A percentile compares a stretch with the other conserved stretches of the same genome.
phyloP scores from a whole-genome alignment of 2,329 filamentous ascomycete genomes.

The Metarhizium anisopliae region DNA sequence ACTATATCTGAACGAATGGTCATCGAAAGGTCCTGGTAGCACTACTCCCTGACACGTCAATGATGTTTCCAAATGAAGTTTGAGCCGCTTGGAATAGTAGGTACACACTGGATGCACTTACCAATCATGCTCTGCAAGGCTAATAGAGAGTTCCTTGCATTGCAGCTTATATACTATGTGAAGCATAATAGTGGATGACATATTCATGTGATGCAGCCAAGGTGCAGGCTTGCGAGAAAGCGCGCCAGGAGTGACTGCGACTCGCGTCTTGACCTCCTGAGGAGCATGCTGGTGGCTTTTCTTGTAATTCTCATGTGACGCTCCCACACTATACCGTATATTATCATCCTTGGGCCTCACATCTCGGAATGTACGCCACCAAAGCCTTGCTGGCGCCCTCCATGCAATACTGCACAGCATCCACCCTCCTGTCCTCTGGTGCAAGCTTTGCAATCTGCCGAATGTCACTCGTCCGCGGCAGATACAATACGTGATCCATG shows the following conservation, averaged over 20 bases:
- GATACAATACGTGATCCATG: slow-evolving; percentile 62
- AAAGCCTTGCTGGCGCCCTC: slow-evolving; percentile 78
- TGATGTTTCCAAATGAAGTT: too few species aligned
- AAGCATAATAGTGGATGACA: background rate
- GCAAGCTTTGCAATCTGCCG: slow-evolving; percentile 61
- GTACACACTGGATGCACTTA: background rate
- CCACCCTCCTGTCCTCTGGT: slow-evolving; percentile 46
- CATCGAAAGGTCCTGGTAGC: too few species aligned
- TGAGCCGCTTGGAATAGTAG: background rate
- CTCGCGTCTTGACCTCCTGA: background rate
- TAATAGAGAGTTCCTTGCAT: too few species aligned
- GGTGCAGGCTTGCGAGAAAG: background rate
- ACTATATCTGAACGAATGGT: too few species aligned
- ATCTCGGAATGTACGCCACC: slow-evolving; percentile 50
- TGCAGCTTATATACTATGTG: too few species aligned
- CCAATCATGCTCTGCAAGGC: background rate
- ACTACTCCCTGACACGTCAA: too few species aligned
- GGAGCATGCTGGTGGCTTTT: background rate
- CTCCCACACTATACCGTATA: background rate
- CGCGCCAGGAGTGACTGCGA: background rate
- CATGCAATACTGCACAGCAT: slow-evolving; percentile 86
- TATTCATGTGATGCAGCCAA: background rate
- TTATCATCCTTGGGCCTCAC: background rate
- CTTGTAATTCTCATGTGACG: too few species aligned
- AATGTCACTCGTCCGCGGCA: slow-evolving; percentile 79